A percentile compares a stretch with the other conserved stretches of the same genome.
phyloP scores from a whole-genome alignment of 2,329 filamentous ascomycete species.

The Paracoccidioides brasiliensis region DNA sequence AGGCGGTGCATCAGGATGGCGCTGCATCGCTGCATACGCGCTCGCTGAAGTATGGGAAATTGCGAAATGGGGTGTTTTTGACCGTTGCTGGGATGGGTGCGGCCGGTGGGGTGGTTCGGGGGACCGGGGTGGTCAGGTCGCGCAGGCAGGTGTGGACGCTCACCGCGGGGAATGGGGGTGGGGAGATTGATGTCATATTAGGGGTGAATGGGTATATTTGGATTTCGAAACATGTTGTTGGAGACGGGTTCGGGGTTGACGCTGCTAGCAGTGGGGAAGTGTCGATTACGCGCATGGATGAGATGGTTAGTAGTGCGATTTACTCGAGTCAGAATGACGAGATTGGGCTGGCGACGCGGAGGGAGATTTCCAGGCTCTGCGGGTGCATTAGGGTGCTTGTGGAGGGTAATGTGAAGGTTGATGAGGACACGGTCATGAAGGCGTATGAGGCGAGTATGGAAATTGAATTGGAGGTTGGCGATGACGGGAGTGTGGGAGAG shows the following conservation, averaged over 20 bases:
- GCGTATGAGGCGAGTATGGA: slow-evolving; percentile 76
- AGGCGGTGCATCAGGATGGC: slow-evolving; percentile 75
- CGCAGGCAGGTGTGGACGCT: slow-evolving; percentile 82
- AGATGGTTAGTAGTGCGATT: slow-evolving; percentile 68
- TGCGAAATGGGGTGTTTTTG: slow-evolving; percentile 84
- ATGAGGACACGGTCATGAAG: slow-evolving; percentile 74
- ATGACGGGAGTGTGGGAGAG: slow-evolving; percentile 21
- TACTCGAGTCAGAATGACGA: slow-evolving; percentile 93
- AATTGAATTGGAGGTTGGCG: slow-evolving; percentile 37
- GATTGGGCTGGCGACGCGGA: slow-evolving; percentile 61
- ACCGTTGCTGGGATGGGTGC: slow-evolving; percentile 69
- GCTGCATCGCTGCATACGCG: slow-evolving; percentile 80
- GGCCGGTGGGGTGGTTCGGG: slow-evolving; percentile 55
- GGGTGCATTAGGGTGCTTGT: slow-evolving; percentile 74
- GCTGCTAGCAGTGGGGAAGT: slow-evolving; percentile 37
- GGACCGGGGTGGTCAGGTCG: slow-evolving; percentile 64
- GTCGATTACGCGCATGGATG: slow-evolving; percentile 73
- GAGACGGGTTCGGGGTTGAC: slow-evolving; percentile 38
- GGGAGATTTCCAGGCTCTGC: slow-evolving; percentile 74
- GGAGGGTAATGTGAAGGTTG: slow-evolving; percentile 68
- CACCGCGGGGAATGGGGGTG: slow-evolving; percentile 31
- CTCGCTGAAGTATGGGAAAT: slow-evolving; percentile 83
- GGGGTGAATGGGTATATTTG: slow-evolving; percentile 97
- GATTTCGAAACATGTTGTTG: slow-evolving; percentile 73
- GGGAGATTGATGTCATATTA: slow-evolving; percentile 67